These are phyloP conservation scores for Phyllosticta citribraziliensis DNA, from an alignment of 2,329 filamentous ascomycete species.

Conservation along the genomic window DNA sequence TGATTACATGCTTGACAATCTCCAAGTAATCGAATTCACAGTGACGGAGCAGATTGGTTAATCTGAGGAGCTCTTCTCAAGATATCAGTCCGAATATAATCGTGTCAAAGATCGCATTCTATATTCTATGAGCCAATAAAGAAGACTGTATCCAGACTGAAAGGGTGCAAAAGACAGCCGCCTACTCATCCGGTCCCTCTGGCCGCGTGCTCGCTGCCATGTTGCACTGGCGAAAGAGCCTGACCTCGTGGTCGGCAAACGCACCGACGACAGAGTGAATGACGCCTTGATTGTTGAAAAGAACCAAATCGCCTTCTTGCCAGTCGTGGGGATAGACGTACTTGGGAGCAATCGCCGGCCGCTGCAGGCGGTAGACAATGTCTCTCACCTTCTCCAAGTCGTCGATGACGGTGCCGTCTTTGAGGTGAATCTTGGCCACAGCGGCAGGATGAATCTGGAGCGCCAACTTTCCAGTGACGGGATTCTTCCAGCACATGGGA, in stretches of 20 bases:
- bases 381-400: constrained; percentile 57
- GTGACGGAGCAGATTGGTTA: not conserved
- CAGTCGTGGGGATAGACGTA: constrained; percentile 67
- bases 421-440: constrained; percentile 57
- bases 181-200: not conserved
- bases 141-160: too few relatives aligned
- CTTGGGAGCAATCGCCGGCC: constrained; percentile 59
- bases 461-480: constrained; percentile 57
- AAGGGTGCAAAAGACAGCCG: not conserved
- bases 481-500: constrained; percentile 71
- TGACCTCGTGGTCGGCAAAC: constrained; percentile 60
- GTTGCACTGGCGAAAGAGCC: constrained; percentile 71
- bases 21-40: not conserved
- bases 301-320: constrained; percentile 64
- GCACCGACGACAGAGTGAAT: constrained; percentile 67
- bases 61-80: not conserved
- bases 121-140: too few relatives aligned
- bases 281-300: constrained; percentile 70
- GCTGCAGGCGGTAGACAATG: constrained; percentile 61
- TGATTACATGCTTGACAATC: not conserved
- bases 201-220: constrained; percentile 48
- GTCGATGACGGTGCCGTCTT: constrained; percentile 58
- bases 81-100: too few relatives aligned
- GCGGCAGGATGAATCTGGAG: constrained; percentile 68
- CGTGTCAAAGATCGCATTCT: too few relatives aligned